phyloP scores from a whole-genome alignment of 805 yeast genomes.

The Kregervanrija delftensis region DNA sequence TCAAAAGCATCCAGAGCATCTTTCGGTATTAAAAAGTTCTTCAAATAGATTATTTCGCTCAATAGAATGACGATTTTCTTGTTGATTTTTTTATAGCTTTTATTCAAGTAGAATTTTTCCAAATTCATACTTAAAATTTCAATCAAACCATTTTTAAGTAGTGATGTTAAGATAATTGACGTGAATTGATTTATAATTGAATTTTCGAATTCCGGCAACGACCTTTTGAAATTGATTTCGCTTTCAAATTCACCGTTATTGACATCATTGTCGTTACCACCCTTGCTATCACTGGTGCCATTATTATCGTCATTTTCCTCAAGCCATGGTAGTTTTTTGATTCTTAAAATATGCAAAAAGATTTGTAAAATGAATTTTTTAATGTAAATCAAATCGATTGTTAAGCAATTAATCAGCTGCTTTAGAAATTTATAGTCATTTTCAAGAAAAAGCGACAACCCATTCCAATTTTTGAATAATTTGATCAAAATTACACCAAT shows the following conservation, averaged over 20 bases:
- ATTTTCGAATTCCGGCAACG: slow-evolving; percentile 33
- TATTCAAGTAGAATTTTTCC: slow-evolving; percentile 16
- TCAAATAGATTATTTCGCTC: slow-evolving; percentile 52
- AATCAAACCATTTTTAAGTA: slow-evolving; percentile 51
- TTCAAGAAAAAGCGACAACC: slow-evolving; percentile 58
- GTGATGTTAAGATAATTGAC: slow-evolving; percentile 49
- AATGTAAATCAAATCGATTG: slow-evolving; percentile 46
- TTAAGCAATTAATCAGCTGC: slow-evolving; percentile 55
- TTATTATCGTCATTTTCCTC: slow-evolving; percentile 8
- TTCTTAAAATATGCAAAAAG: slow-evolving; percentile 58
- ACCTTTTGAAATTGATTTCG: neutral
- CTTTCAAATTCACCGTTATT: neutral
- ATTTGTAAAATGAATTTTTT: slow-evolving; percentile 66
- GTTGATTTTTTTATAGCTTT: slow-evolving; percentile 36
- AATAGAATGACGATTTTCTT: slow-evolving; percentile 59
- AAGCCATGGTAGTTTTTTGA: slow-evolving; percentile 51
- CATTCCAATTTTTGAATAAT: slow-evolving; percentile 66
- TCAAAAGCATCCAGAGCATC: slow-evolving; percentile 26
- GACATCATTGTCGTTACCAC: slow-evolving; percentile 19
- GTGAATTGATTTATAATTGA: slow-evolving; percentile 54
- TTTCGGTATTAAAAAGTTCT: slow-evolving; percentile 49
- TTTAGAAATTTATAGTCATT: slow-evolving; percentile 48
- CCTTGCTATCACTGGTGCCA: slow-evolving; percentile 4
- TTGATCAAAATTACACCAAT: slow-evolving; percentile 52
- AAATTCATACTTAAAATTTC: slow-evolving; percentile 37